These are phyloP conservation scores for Fusarium sp. DNA, from an alignment of 2,329 filamentous ascomycete species.

Conservation along the genomic window DNA sequence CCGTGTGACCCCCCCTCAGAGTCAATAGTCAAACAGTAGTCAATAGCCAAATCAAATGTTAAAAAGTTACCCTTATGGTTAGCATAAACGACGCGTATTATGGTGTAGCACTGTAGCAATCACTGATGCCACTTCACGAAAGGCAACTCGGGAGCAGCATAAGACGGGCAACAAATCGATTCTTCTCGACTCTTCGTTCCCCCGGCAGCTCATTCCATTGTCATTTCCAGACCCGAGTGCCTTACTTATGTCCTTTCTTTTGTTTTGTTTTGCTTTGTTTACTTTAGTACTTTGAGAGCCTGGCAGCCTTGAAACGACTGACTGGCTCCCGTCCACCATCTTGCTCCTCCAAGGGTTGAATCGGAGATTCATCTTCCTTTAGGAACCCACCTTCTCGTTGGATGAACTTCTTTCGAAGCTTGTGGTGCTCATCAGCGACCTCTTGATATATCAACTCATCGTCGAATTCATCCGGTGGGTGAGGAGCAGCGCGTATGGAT, in stretches of 20 bases:
- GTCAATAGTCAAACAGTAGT: too few relatives aligned
- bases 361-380: slow-evolving; percentile 72
- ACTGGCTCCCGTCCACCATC: slow-evolving; percentile 70
- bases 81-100: slow-evolving; percentile 4
- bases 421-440: slow-evolving; percentile 84
- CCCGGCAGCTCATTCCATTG: slow-evolving; percentile 15
- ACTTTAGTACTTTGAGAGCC: slow-evolving; percentile 62
- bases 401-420: slow-evolving; percentile 83
- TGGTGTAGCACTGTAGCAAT: neutral
- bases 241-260: slow-evolving; percentile 15
- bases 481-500: slow-evolving; percentile 39
- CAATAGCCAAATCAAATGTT: neutral
- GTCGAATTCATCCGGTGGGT: slow-evolving; percentile 73
- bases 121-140: slow-evolving; percentile 36
- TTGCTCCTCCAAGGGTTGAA: slow-evolving; percentile 73
- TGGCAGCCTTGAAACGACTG: slow-evolving; percentile 79
- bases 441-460: slow-evolving; percentile 76
- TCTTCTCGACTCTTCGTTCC: slow-evolving; percentile 40
- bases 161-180: slow-evolving; percentile 42
- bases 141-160: slow-evolving; percentile 24
- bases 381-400: slow-evolving; percentile 84
- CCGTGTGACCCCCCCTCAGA: slow-evolving; percentile 19
- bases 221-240: slow-evolving; percentile 7
- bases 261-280: slow-evolving; percentile 27
- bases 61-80: neutral